These are phyloP conservation scores for Alternaria triticina DNA, from an alignment of 2,329 filamentous ascomycete species.

Conservation along the genomic window DNA sequence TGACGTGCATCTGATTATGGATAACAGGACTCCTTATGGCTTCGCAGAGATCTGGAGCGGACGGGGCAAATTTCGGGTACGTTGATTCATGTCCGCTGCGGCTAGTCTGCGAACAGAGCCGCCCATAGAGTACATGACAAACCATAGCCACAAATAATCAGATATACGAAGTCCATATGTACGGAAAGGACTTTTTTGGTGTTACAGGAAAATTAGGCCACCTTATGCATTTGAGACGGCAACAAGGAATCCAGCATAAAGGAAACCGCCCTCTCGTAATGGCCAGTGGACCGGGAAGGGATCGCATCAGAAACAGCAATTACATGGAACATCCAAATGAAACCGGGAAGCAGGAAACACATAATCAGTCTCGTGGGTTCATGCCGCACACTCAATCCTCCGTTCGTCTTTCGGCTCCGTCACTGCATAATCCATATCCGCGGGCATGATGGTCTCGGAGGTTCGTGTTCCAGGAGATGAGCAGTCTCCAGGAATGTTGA, in stretches of 20 bases:
- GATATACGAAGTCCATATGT: conserved; percentile 2
- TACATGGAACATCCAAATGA: conserved; percentile 5
- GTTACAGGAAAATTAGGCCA: conserved; percentile 1
- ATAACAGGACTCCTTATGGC: background rate
- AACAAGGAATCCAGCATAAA: background rate
- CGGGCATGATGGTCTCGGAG: background rate
- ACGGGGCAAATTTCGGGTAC: background rate
- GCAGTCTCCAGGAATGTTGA: background rate
- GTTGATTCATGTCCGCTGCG: background rate
- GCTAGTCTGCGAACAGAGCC: background rate
- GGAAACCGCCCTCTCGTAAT: background rate
- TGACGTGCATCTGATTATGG: background rate
- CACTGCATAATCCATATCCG: conserved; percentile 10
- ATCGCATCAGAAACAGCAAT: background rate
- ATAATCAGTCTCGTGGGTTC: conserved; percentile 10
- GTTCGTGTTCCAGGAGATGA: background rate
- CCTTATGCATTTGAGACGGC: background rate
- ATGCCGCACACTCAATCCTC: conserved; percentile 8
- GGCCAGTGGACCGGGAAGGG: background rate
- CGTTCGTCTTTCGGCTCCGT: conserved; percentile 7
- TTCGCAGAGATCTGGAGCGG: background rate
- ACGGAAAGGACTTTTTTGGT: background rate
- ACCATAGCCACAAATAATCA: conserved; percentile 1
- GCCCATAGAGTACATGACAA: conserved; percentile 4
- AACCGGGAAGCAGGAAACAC: background rate